Conservation (phyloP, 352 stramenopile species). For the Globisporangium recalcitrans region DNA sequence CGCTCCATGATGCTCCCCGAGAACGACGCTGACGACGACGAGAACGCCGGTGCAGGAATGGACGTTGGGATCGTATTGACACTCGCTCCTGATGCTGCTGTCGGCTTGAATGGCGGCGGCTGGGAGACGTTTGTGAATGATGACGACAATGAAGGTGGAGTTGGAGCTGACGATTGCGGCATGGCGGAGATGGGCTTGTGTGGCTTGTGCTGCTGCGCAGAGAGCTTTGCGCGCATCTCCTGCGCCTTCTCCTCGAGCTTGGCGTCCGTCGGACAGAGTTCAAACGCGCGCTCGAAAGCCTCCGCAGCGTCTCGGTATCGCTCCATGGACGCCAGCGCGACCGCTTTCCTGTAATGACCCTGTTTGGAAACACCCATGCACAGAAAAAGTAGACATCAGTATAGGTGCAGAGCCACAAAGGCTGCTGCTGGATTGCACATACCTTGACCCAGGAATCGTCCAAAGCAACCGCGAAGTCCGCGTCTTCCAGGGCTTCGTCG, state of each 20-base stretch:
- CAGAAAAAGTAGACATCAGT: background rate
- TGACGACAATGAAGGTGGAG: background rate
- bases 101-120: background rate
- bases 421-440: background rate
- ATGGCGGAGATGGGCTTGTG: conserved; percentile 15
- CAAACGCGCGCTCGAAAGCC: conserved; percentile 63
- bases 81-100: background rate
- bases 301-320: conserved; percentile 55
- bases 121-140: conserved; percentile 16
- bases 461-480: conserved; percentile 51
- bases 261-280: conserved; percentile 59
- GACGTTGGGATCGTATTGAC: conserved; percentile 1
- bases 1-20: conserved; percentile 70
- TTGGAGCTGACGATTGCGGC: background rate
- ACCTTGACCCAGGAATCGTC: conserved; percentile 79
- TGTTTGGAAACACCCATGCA: conserved; percentile 11
- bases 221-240: conserved; percentile 47
- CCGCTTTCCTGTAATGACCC: conserved; percentile 77
- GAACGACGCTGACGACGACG: conserved; percentile 49
- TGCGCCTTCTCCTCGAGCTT: conserved; percentile 60
- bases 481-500: conserved; percentile 55
- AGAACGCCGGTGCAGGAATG: conserved; percentile 15
- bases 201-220: background rate
- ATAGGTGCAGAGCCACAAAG: background rate
- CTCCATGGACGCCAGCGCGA: conserved; percentile 59